Base-by-base conservation (phyloP, 164 flowering plant genomes). In the Cinnamomum chago region DNA sequence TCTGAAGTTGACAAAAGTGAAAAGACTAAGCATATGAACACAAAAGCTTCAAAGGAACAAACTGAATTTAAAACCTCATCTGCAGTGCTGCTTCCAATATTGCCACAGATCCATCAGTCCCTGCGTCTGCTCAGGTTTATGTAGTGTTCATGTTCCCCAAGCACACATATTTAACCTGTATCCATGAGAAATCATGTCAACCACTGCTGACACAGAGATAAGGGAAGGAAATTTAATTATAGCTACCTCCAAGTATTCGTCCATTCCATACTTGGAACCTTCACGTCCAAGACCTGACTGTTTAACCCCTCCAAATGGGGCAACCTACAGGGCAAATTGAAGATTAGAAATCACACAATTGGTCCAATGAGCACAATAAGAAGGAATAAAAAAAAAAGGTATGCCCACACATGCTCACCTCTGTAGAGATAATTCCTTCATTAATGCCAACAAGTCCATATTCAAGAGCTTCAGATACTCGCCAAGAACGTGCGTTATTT, bases 211-310 rank as follows among this genome's bases (percentile, higher is more conserved):
- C 35, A n/a, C 14, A 25, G 10, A 6, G 4, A 18, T 11, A 58
- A 35, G 3, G 35, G 2, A 15, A 66, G 1, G 4, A 15, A 30
- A 50, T 23, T 65, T 12, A n/a, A 20, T 62, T 40, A n/a, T 35
- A 82, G 85, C 77, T 81, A 91, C 99, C 76, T 96, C 98, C 70
- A 90, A 75, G 75, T 89, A 96, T 71, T 96, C 99, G 77, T 95
- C 98, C 78, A 93, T 86, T 60, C 98, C 98, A 72, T 94, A 96
- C 76, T 93, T 96, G 73, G 98, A 96, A 68, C 98, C 99, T 83
- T 92, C 98, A 70, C 98, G 83, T 60, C 99, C 99, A 75, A 95
- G 95, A 74, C 99, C 99, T 40, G 98, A 93, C 79, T 96, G 93
- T 66, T 96, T 96, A 65, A 91, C 82, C 47, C 99, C 98, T 75